Evolutionary conservation across 2,329 filamentous ascomycete species (phyloP).

Genomic region (Monosporascus cannonballus): DNA sequence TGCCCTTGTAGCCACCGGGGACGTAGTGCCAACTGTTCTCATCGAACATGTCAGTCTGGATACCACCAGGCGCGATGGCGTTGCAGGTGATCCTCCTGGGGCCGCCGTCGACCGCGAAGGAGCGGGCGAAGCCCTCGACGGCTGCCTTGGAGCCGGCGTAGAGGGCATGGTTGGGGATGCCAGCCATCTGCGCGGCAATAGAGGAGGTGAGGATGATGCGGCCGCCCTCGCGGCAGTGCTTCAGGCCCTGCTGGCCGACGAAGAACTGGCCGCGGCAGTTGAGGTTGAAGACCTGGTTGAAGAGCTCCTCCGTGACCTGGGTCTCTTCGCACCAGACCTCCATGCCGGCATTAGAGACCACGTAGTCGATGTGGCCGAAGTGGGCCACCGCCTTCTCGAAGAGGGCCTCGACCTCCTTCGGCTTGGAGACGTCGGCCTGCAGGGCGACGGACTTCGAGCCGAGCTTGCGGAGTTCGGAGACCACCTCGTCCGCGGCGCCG

Average conservation of each 20-base stretch:
- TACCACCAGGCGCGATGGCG: constrained; percentile 64
- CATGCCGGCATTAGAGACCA: constrained; percentile 66
- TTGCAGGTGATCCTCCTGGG: constrained; percentile 64
- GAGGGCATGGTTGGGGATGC: constrained; percentile 63
- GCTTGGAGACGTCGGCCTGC: constrained; percentile 59
- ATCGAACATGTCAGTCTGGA: constrained; percentile 74
- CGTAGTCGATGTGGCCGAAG: constrained; percentile 66
- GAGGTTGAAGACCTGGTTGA: constrained; percentile 65
- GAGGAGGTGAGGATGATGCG: constrained; percentile 68
- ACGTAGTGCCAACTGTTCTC: constrained; percentile 63
- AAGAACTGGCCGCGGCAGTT: constrained; percentile 72
- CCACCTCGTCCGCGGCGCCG: constrained; percentile 49
- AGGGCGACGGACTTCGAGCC: constrained; percentile 53
- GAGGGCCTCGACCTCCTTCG: constrained; percentile 52
- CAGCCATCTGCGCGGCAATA: constrained; percentile 60
- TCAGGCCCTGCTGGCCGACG: constrained; percentile 68
- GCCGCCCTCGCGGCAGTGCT: constrained; percentile 63
- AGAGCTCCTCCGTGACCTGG: constrained; percentile 64
- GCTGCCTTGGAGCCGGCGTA: constrained; percentile 70
- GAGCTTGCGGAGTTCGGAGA: constrained; percentile 47
- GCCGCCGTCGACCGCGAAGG: constrained; percentile 66
- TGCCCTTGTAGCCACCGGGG: constrained; percentile 46
- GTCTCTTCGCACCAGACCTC: constrained; percentile 66
- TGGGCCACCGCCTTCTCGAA: constrained; percentile 59
- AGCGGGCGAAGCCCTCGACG: constrained; percentile 66